Base-by-base conservation (phyloP, 2,329 filamentous ascomycete genomes). In the Pleoardoris graminearum region DNA sequence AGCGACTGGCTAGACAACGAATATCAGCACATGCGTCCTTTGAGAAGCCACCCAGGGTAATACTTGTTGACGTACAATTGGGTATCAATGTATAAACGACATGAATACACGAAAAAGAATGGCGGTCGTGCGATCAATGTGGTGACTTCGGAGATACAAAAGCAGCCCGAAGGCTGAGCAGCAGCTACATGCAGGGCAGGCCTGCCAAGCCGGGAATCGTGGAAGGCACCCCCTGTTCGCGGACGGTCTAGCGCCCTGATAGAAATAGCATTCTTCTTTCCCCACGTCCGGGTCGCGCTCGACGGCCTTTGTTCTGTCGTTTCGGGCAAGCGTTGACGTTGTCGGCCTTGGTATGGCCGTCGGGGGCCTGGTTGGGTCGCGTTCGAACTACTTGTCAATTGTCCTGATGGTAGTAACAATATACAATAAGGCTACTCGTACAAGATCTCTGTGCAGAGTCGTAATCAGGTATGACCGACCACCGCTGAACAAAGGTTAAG, bases 61-160 rank as follows among this genome's bases (percentile, higher is more conserved):
- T n/a, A n/a, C n/a, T n/a, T n/a, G 16, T 36, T 36, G 17, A 16
- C 4, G 33, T 35, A 5, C 57, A 43, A 36, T 58, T 53, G 60
- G 65, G 38, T 49, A 33, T 33, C 47, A 42, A 25, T 33, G 46
- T 54, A 51, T 32, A 37, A 43, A 41, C 27, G 47, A 58, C 30
- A 54, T 46, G 59, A 23, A 44, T 39, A 51, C 46, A 57, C 21
- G 29, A 48, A 41, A 29, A 37, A 47, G 48, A 43, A 35, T 36
- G 53, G 38, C 37, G 43, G 12, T 25, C n/a, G 50, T 19, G 14
- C 4, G 44, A 7, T 33, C 33, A 21, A 38, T 36, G 44, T 16
- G 12, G 29, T 39, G 19, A n/a, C 21, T 36, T 41, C 39, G 41
- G 25, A 43, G 48, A 49, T 30, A 5, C 25, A 32, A 44, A 35